Percentiles rank a stretch among this genome's conserved stretches.
Conservation (phyloP, 139 green algal species). For the Pseudopediastrum boryanum region DNA sequence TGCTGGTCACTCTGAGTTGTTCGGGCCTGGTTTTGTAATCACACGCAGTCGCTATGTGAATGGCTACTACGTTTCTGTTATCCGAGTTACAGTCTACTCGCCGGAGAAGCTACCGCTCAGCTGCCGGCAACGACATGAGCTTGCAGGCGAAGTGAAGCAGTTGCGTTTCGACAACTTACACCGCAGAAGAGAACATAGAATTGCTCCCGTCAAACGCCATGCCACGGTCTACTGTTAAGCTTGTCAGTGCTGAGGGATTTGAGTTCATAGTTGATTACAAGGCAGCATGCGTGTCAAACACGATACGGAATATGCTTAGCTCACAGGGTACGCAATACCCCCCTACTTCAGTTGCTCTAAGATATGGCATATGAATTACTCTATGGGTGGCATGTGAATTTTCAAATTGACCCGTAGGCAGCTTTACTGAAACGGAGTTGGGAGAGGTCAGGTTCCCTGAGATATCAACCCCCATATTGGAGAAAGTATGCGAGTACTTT, state of each 20-base stretch:
- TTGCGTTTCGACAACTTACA: no score
- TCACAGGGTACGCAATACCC: conserved; percentile 68
- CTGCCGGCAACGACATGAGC: no score
- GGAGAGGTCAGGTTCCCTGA: conserved; percentile 91
- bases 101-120: no score
- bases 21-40: no score
- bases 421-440: conserved; percentile 92
- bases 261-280: conserved; percentile 97
- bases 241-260: conserved; percentile 94
- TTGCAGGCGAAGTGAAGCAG: no score
- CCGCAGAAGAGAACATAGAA: no score
- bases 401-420: conserved; percentile 62
- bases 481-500: conserved; percentile 98
- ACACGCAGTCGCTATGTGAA: no score
- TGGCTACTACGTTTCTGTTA: no score
- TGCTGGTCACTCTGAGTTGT: no score
- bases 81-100: no score
- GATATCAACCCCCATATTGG: conserved; percentile 90
- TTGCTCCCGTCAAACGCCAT: no score
- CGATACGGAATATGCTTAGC: conserved; percentile 97
- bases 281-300: conserved; percentile 95
- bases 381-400: neutral
- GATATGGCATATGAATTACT: no score
- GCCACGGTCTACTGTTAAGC: conserved; percentile 72
- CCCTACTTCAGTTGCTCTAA: neutral